These are phyloP conservation scores for Breynia disticha DNA, from an alignment of 441 rosid genomes.

Conservation along the genomic window DNA sequence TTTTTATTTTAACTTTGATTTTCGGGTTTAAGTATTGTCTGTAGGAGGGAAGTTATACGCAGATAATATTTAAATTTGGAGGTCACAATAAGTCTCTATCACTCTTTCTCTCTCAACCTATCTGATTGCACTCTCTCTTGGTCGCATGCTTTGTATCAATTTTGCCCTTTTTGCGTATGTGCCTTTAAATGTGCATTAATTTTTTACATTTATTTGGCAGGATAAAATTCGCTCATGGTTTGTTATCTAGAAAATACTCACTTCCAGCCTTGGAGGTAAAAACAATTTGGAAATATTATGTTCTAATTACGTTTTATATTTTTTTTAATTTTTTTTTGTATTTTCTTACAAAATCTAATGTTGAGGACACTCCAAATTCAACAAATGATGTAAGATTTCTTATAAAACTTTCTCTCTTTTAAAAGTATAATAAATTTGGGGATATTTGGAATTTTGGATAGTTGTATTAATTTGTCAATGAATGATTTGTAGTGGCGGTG, in stretches of 20 bases:
- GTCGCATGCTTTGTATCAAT: no score
- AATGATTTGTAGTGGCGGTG: not conserved
- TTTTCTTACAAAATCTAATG: slow-evolving; percentile 29
- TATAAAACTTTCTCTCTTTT: slow-evolving; percentile 6
- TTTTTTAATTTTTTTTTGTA: slow-evolving; percentile 12
- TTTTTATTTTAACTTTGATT: no score
- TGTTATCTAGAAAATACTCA: slow-evolving; percentile 87
- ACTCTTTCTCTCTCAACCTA: no score
- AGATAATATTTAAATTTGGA: no score
- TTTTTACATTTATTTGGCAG: slow-evolving; percentile 33
- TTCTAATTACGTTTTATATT: slow-evolving; percentile 7
- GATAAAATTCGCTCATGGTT: slow-evolving; percentile 89
- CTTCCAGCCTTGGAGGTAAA: slow-evolving; percentile 63
- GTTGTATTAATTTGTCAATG: not conserved
- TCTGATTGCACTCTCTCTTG: no score
- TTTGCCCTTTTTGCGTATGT: no score
- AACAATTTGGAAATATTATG: slow-evolving; percentile 5
- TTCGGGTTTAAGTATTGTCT: no score
- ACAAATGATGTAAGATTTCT: slow-evolving; percentile 44
- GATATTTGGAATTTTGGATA: slow-evolving; percentile 5
- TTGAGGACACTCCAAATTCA: slow-evolving; percentile 21
- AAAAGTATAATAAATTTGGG: slow-evolving; percentile 5
- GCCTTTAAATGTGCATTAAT: not conserved
- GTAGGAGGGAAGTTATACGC: no score
- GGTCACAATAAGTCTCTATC: no score